A percentile compares a stretch with the other conserved stretches of the same genome.
Conservation (phyloP, 306 rosid genomes). For the Datisca glomerata region DNA sequence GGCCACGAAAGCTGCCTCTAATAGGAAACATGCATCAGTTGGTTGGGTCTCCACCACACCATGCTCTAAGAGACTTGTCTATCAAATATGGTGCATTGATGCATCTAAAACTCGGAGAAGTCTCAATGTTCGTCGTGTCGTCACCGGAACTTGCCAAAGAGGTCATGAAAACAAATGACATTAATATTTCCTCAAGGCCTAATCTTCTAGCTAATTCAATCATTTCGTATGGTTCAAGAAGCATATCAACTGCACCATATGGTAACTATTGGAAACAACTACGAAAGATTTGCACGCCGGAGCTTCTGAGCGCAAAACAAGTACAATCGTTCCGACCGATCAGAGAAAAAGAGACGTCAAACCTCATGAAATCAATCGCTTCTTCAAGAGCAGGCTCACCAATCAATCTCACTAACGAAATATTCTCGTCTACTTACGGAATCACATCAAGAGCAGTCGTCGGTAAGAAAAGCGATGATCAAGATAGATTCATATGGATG, state of each 20-base stretch:
- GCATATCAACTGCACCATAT: slow-evolving; percentile 12
- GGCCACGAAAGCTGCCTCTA: slow-evolving; percentile 27
- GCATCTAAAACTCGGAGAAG: slow-evolving; percentile 33
- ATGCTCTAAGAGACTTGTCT: slow-evolving; percentile 17
- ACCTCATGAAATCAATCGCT: background rate
- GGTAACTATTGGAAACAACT: slow-evolving; percentile 23
- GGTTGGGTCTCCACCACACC: slow-evolving; percentile 14
- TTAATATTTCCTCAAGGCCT: slow-evolving; percentile 24
- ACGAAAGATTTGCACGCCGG: slow-evolving; percentile 12
- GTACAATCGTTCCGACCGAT: slow-evolving; percentile 11
- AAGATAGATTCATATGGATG: too few species aligned
- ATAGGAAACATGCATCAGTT: slow-evolving; percentile 18
- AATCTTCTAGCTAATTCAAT: background rate
- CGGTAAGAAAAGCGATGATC: too few species aligned
- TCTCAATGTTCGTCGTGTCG: slow-evolving; percentile 17
- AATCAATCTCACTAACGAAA: slow-evolving; percentile 13
- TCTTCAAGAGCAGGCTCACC: slow-evolving; percentile 14
- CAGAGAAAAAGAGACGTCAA: slow-evolving; percentile 20
- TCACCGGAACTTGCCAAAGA: slow-evolving; percentile 25
- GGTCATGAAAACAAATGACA: slow-evolving; percentile 29
- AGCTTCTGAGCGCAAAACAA: slow-evolving; percentile 15
- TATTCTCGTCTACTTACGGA: slow-evolving; percentile 2
- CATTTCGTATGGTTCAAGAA: slow-evolving; percentile 1
- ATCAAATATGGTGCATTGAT: slow-evolving; percentile 26
- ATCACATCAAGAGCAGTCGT: slow-evolving; percentile 23